A percentile compares a stretch with the other conserved stretches of the same genome.
These are phyloP conservation scores for Gossypium aridum DNA, from an alignment of 441 rosid genomes.

Conservation along the genomic window DNA sequence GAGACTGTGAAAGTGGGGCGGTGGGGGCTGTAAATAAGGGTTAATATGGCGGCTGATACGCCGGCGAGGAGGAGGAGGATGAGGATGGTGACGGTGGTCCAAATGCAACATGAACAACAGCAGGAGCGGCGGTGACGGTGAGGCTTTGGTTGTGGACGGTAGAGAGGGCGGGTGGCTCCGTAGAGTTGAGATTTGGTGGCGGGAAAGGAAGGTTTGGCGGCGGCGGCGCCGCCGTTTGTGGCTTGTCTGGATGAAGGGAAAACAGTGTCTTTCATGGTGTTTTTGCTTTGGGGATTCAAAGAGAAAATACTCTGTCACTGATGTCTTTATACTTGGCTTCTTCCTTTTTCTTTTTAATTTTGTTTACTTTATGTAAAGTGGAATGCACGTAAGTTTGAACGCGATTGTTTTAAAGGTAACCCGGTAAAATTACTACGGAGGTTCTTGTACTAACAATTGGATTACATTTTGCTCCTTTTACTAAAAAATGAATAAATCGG, in stretches of 20 bases:
- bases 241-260: constrained; percentile 51
- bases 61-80: constrained; percentile 44
- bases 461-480: too few relatives aligned
- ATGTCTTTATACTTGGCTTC: neutral
- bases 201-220: constrained; percentile 41
- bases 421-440: too few relatives aligned
- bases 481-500: too few relatives aligned
- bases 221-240: constrained; percentile 20
- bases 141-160: constrained; percentile 57
- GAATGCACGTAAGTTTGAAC: neutral
- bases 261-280: constrained; percentile 50
- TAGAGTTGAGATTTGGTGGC: constrained; percentile 67
- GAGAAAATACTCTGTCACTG: neutral
- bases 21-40: constrained; percentile 75
- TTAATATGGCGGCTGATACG: constrained; percentile 39
- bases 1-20: constrained; percentile 68
- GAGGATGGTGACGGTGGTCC: constrained; percentile 47
- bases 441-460: too few relatives aligned
- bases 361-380: neutral
- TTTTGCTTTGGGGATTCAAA: neutral
- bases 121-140: constrained; percentile 46
- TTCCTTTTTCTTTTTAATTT: neutral
- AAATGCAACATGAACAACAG: constrained; percentile 59
- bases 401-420: neutral
- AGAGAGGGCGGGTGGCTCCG: constrained; percentile 64